A percentile compares a stretch with the other conserved stretches of the same genome.
Evolutionary conservation across 2,329 filamentous ascomycete species (phyloP).

Genomic region (Cladobotryum mycophilum): DNA sequence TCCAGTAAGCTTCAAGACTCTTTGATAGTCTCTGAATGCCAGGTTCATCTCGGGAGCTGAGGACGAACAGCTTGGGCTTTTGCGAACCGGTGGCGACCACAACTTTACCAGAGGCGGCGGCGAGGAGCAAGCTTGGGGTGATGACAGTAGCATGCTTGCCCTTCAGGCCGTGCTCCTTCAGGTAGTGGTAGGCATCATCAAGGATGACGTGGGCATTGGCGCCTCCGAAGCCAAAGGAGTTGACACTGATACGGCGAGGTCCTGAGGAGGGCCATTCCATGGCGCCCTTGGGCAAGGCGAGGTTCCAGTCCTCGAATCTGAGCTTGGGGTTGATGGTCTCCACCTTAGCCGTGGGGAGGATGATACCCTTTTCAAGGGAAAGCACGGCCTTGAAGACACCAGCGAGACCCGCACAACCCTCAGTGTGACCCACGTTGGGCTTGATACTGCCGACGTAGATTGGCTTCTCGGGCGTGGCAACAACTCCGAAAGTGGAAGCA

Average conservation of each 20-base stretch:
- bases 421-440: constrained; percentile 18
- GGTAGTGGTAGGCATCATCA: too few species aligned
- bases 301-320: too few species aligned
- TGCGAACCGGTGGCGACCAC: too few species aligned
- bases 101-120: too few species aligned
- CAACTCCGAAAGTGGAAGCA: constrained; percentile 20
- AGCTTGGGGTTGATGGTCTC: constrained; percentile 16
- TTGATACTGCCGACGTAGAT: constrained; percentile 16
- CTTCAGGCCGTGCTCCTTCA: too few species aligned
- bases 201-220: too few species aligned
- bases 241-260: constrained; percentile 16
- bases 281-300: constrained; percentile 3
- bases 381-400: constrained; percentile 22
- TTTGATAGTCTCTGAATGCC: too few species aligned
- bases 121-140: too few species aligned
- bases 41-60: too few species aligned
- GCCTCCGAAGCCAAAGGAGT: constrained; percentile 22
- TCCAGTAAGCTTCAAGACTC: too few species aligned
- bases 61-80: too few species aligned
- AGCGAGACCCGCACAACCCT: constrained; percentile 21
- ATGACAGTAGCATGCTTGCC: too few species aligned
- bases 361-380: constrained; percentile 18
- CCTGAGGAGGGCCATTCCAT: constrained; percentile 17
- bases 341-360: constrained; percentile 22
- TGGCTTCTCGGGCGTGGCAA: constrained; percentile 7